Evolutionary conservation across 768 basidiomycete species (phyloP).

Genomic region (Asterophora lycoperdoides): DNA sequence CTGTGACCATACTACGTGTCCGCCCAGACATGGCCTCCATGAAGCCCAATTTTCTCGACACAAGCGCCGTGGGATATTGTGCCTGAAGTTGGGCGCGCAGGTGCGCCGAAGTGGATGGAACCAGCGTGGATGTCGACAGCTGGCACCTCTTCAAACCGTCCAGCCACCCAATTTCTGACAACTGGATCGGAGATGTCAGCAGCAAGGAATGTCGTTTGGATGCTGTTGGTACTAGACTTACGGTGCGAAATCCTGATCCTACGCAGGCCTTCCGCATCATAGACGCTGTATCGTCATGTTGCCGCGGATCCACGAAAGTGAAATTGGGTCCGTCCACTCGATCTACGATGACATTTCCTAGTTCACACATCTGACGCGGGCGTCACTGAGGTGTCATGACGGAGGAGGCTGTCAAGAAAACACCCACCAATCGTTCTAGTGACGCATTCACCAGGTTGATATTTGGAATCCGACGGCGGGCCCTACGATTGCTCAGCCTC

Average conservation of each 20-base stretch:
- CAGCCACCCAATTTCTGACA: conserved; percentile 38
- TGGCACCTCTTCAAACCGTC: conserved; percentile 30
- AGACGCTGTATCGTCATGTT: conserved; percentile 28
- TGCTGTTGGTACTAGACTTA: conserved; percentile 17
- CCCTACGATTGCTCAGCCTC: conserved; percentile 1
- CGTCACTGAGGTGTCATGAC: conserved; percentile 4
- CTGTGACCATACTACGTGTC: conserved; percentile 28
- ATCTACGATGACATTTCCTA: conserved; percentile 41
- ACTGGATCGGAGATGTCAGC: conserved; percentile 23
- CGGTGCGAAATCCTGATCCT: conserved; percentile 39
- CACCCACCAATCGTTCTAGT: conserved; percentile 28
- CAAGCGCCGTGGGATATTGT: conserved; percentile 33
- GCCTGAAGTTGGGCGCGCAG: conserved; percentile 36
- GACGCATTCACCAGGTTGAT: conserved; percentile 12
- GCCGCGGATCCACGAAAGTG: conserved; percentile 48
- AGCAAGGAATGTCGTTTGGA: neutral
- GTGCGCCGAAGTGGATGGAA: conserved; percentile 25
- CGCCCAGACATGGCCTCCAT: conserved; percentile 33
- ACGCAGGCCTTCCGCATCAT: conserved; percentile 42
- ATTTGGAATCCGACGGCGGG: conserved; percentile 10
- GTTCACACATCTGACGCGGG: conserved; percentile 42
- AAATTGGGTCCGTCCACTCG: conserved; percentile 45
- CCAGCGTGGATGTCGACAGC: conserved; percentile 21
- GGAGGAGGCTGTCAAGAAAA: neutral
- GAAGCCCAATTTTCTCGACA: conserved; percentile 29